A percentile compares a stretch with the other conserved stretches of the same genome.
phyloP scores from a whole-genome alignment of 495 filamentous ascomycete genomes.

The Hypoxylon trugodes region DNA sequence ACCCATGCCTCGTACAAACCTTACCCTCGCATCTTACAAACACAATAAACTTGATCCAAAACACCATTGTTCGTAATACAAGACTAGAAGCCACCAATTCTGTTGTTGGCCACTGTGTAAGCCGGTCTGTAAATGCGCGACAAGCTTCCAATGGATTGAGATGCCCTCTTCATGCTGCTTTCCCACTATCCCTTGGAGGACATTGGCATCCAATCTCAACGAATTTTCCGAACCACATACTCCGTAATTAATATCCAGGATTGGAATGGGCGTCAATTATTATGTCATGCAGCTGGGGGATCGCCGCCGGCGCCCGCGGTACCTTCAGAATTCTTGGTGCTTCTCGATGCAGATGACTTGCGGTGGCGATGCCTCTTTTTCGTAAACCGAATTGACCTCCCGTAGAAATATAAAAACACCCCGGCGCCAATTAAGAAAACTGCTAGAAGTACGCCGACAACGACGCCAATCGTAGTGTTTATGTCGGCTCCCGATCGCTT shows the following conservation, averaged over 20 bases:
- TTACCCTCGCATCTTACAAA: conserved; percentile 30
- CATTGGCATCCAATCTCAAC: neutral
- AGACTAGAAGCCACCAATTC: conserved; percentile 15
- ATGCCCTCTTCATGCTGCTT: neutral
- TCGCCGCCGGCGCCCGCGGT: conserved; percentile 28
- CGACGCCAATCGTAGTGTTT: conserved; percentile 47
- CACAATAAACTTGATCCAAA: conserved; percentile 11
- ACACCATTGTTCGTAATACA: conserved; percentile 11
- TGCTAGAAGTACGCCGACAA: conserved; percentile 47
- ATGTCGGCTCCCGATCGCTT: conserved; percentile 25
- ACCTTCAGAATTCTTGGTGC: conserved; percentile 31
- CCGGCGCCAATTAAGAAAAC: conserved; percentile 42
- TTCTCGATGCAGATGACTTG: conserved; percentile 40
- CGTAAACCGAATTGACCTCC: conserved; percentile 39
- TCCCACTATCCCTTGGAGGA: neutral
- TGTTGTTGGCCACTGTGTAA: conserved; percentile 26
- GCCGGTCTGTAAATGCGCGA: conserved; percentile 27
- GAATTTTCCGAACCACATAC: neutral
- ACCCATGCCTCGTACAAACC: conserved; percentile 22
- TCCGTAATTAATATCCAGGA: neutral
- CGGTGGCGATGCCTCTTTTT: conserved; percentile 31
- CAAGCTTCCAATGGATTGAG: neutral
- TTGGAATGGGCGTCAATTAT: neutral
- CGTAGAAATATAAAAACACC: conserved; percentile 44
- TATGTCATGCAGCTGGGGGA: conserved; percentile 22